phyloP scores from a whole-genome alignment of 2,329 filamentous ascomycete species.

The Lachnellula arida region DNA sequence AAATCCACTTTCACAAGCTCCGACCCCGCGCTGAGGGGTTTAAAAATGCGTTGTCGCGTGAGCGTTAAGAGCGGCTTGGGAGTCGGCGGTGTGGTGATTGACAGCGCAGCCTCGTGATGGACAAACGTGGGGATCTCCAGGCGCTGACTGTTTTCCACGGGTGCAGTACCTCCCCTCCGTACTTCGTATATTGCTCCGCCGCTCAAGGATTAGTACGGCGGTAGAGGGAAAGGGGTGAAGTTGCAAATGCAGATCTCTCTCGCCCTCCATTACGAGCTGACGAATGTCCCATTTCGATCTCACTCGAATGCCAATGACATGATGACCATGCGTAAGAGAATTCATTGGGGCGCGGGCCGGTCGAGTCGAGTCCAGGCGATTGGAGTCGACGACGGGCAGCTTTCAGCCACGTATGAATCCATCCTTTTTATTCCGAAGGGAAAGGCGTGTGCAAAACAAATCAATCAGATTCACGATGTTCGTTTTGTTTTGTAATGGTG shows the following conservation, averaged over 20 bases:
- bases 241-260: not conserved
- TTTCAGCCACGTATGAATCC: not conserved
- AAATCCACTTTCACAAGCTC: not conserved
- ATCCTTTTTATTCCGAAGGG: no score
- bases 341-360: not conserved
- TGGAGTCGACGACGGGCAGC: not conserved
- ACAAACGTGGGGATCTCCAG: not conserved
- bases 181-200: not conserved
- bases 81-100: not conserved
- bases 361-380: not conserved
- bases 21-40: not conserved
- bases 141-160: not conserved
- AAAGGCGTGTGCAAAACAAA: not conserved
- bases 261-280: not conserved
- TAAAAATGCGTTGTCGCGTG: constrained; percentile 2
- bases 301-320: no score
- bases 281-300: no score
- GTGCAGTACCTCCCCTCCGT: no score
- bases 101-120: not conserved
- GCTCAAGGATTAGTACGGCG: not conserved
- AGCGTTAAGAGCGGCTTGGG: not conserved
- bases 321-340: not conserved
- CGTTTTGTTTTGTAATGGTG: not conserved
- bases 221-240: not conserved
- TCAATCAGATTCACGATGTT: not conserved